Percentiles rank a stretch among this genome's conserved stretches.
Evolutionary conservation across 192 early-diverging fungal species (phyloP).

Genomic region (Pilaira anomala): DNA sequence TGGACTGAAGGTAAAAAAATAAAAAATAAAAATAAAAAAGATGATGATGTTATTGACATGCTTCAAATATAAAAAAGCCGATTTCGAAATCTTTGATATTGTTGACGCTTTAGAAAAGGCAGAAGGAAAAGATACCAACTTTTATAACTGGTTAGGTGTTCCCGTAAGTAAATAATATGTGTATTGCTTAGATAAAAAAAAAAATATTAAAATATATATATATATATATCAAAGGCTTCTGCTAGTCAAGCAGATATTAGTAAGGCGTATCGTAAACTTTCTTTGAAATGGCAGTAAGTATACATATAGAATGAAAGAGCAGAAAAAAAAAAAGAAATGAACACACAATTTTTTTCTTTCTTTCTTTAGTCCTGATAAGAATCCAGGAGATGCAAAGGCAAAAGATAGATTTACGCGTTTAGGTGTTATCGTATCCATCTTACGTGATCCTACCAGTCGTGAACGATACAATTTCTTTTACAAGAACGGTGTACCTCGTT

Average conservation of each 20-base stretch:
- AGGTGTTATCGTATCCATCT: constrained; percentile 60
- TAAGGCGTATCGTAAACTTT: constrained; percentile 65
- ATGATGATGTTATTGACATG: constrained; percentile 11
- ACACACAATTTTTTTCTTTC: not conserved
- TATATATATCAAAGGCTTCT: constrained; percentile 30
- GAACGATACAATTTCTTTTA: constrained; percentile 79
- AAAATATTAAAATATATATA: not conserved
- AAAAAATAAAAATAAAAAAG: not conserved
- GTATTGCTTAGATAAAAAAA: not conserved
- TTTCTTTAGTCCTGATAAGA: constrained; percentile 65
- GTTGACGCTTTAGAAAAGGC: constrained; percentile 66
- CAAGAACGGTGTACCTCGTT: constrained; percentile 76
- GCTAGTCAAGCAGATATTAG: constrained; percentile 57
- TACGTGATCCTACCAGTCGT: constrained; percentile 58
- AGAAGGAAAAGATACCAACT: constrained; percentile 52
- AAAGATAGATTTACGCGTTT: constrained; percentile 63
- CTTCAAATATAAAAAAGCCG: constrained; percentile 44
- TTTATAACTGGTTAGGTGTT: constrained; percentile 61
- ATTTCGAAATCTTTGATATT: constrained; percentile 83
- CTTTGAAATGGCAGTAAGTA: constrained; percentile 63
- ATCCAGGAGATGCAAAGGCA: constrained; percentile 43
- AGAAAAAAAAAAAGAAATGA: too few relatives aligned
- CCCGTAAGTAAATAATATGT: constrained; percentile 11
- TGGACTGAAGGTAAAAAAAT: constrained; percentile 30
- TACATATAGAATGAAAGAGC: not conserved